Evolutionary conservation across 2,329 filamentous ascomycete genomes (phyloP).

Genomic region (Epichloe gansuensis): DNA sequence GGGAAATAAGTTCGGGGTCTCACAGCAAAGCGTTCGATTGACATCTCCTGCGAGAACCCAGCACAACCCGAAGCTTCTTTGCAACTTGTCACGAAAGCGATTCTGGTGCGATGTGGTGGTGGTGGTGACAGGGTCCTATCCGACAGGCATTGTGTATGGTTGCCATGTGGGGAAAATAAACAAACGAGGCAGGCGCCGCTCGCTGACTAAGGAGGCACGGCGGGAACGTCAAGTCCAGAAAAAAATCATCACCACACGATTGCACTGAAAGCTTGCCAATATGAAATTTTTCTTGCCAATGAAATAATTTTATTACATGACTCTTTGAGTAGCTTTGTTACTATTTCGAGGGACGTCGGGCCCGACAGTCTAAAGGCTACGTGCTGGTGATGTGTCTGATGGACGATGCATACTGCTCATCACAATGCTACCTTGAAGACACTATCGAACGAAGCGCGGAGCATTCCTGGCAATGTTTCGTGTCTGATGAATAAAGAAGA

Average conservation of each 20-base stretch:
- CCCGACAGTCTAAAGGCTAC: neutral
- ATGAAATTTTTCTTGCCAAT: neutral
- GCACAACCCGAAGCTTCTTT: neutral
- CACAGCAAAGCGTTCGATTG: neutral
- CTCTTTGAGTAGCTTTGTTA: neutral
- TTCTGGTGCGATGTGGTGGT: neutral
- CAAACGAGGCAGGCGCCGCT: slow-evolving; percentile 13
- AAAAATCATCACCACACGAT: neutral
- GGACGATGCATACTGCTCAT: no score
- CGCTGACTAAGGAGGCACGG: slow-evolving; percentile 13
- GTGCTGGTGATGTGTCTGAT: neutral
- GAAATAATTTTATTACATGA: neutral
- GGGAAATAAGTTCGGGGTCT: neutral
- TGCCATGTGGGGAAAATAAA: slow-evolving; percentile 28
- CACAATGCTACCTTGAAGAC: neutral
- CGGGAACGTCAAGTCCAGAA: no score
- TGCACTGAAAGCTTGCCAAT: neutral
- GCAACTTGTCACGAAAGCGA: neutral
- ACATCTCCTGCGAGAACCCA: neutral
- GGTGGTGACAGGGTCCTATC: neutral
- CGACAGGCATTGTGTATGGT: slow-evolving; percentile 15
- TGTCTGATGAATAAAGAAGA: neutral
- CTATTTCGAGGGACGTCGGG: neutral
- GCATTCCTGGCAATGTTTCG: neutral
- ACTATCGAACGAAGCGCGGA: neutral